Evolutionary conservation across 176 grass and related monocot genomes (phyloP), one percentile per base, ranked within the genome.

Genomic region (Oryza brachyantha): DNA sequence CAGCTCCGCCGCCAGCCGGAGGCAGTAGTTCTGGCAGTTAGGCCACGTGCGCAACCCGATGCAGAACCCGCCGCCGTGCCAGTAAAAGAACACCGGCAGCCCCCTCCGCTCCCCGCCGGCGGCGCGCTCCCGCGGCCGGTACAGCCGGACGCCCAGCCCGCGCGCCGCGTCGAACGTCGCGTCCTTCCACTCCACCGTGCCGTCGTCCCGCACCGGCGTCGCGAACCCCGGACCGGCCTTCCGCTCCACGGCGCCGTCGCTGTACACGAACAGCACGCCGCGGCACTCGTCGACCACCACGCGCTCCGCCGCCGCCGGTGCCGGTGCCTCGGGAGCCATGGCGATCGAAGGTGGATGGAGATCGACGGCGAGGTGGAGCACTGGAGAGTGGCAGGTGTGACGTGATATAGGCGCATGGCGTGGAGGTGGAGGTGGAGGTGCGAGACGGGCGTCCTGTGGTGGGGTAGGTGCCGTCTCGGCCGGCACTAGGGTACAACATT

Each of bases 1-100:
- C 13, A 97, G 87, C 7, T 91, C 88, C 31, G 94, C 60, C 21
- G 91, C 86, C 9, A 97, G 81, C 60, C 84, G 88, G 35, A 97
- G 81, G 78, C 94, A 93, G 78, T 93, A 97, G 86, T 93, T 97
- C 66, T 97, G 94, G 84, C 66, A 81, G 81, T 93, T 97, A 62
- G 94, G 89, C 91, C 91, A 91, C 41, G 91, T 50, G 77, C 88
- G 88, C 10, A 88, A 97, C 25, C 94, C 94, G 54, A 97, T 93
- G 84, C 91, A 97, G 84, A 88, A 97, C 3, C 91, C 91, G 17
- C 91, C 91, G 55, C 86, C 88, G 38, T 91, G 94, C 86, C 88
- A 97, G 91, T 93, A 97, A 84, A 91, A 87, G 73, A 89, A 90
- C 14, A 91, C 74, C 16, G 89, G 86, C 43, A 91, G 81, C 37